Percentiles rank a stretch among this genome's conserved stretches.
Evolutionary conservation across 2,329 filamentous ascomycete genomes (phyloP).

Genomic region (Nannizziopsis barbatae): DNA sequence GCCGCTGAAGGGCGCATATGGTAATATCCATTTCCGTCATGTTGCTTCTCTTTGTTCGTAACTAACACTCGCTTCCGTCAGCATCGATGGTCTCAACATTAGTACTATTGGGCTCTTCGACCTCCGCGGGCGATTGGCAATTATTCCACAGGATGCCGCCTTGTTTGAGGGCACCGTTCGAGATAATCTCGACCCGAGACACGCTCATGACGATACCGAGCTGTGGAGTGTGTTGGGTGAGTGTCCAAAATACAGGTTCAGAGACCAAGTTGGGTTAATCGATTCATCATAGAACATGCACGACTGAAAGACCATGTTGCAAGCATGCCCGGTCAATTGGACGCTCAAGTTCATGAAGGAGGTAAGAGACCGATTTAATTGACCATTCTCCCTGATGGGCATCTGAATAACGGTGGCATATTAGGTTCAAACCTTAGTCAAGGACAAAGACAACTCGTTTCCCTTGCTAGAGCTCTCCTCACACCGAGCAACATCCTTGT

Average conservation of each 20-base stretch:
- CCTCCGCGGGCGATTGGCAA: conserved; percentile 76
- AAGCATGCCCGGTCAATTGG: conserved; percentile 77
- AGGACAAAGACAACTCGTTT: conserved; percentile 88
- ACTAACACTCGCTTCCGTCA: conserved; percentile 25
- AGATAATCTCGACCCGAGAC: conserved; percentile 89
- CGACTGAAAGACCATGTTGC: conserved; percentile 82
- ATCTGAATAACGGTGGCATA: not conserved
- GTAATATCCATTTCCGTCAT: conserved; percentile 21
- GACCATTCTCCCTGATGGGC: conserved; percentile 1
- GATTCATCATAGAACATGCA: conserved; percentile 60
- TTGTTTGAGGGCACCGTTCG: conserved; percentile 87
- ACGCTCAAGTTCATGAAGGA: conserved; percentile 86
- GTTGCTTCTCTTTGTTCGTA: conserved; percentile 3
- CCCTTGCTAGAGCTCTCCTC: conserved; percentile 81
- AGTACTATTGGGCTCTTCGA: conserved; percentile 83
- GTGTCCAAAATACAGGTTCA: conserved; percentile 34
- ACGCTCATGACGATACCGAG: conserved; percentile 93
- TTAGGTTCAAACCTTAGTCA: conserved; percentile 87
- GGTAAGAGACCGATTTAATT: conserved; percentile 47
- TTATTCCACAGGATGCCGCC: conserved; percentile 95
- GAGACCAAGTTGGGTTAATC: not conserved
- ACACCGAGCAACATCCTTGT: conserved; percentile 96
- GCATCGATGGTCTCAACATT: conserved; percentile 81
- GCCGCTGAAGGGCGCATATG: conserved; percentile 64
- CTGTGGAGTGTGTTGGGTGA: conserved; percentile 89